These are phyloP conservation scores for Leccinum arenicola DNA, from an alignment of 768 basidiomycete species.

Conservation along the genomic window DNA sequence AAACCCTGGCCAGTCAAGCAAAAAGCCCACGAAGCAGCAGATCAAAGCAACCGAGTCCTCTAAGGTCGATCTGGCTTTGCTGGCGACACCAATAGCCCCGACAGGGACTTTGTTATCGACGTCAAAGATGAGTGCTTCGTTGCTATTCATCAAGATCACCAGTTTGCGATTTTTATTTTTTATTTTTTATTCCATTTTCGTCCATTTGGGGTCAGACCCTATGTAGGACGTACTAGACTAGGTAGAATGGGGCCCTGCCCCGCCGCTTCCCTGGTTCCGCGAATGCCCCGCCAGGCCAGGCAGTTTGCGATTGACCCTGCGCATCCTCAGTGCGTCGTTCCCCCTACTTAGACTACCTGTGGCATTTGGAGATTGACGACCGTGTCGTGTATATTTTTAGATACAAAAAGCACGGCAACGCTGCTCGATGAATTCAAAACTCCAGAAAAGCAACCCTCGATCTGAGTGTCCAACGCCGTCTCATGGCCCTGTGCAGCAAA, in stretches of 20 bases:
- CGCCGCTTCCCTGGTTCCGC: too few relatives aligned
- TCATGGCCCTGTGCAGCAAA: too few relatives aligned
- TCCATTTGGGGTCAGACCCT: too few relatives aligned
- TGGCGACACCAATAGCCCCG: slow-evolving; percentile 56
- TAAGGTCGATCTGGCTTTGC: slow-evolving; percentile 61
- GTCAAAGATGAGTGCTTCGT: slow-evolving; percentile 87
- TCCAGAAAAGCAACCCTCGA: slow-evolving; percentile 41
- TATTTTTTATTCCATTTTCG: too few relatives aligned
- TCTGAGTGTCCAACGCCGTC: slow-evolving; percentile 14
- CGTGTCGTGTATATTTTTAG: slow-evolving; percentile 37
- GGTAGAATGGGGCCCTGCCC: too few relatives aligned
- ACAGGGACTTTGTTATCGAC: slow-evolving; percentile 72
- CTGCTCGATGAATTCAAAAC: slow-evolving; percentile 81
- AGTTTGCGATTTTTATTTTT: slow-evolving; percentile 92
- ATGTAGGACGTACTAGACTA: too few relatives aligned
- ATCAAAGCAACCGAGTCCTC: slow-evolving; percentile 18
- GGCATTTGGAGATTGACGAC: neutral
- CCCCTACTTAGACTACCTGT: neutral
- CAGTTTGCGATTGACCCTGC: slow-evolving; percentile 94
- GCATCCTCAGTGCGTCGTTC: slow-evolving; percentile 77
- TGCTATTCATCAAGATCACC: slow-evolving; percentile 82
- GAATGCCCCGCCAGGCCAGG: too few relatives aligned
- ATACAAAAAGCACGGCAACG: slow-evolving; percentile 83
- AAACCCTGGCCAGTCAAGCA: slow-evolving; percentile 16
- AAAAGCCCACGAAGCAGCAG: slow-evolving; percentile 20